Conservation (phyloP, 345 rosid species). For the Hibiscus tridactylites region DNA sequence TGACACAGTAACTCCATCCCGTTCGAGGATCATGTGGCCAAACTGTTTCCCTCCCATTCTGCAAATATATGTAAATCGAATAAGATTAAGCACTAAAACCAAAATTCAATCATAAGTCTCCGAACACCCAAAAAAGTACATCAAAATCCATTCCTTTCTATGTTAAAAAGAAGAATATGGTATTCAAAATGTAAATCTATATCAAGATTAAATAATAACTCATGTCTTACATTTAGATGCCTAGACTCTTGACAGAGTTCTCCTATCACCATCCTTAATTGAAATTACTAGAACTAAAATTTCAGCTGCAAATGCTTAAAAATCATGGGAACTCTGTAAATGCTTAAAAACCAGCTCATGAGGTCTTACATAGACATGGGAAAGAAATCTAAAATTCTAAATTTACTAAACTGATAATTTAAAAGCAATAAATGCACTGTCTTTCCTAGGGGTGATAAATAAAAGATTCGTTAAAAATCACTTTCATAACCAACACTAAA, state of each 20-base stretch:
- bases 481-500: too few relatives aligned
- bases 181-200: neutral
- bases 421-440: constrained; percentile 8
- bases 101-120: neutral
- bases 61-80: constrained; percentile 20
- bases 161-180: neutral
- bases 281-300: constrained; percentile 7
- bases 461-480: too few relatives aligned
- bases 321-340: too few relatives aligned
- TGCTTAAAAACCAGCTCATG: neutral
- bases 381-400: neutral
- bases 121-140: constrained; percentile 10
- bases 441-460: too few relatives aligned
- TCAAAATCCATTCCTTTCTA: neutral
- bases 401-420: neutral
- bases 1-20: constrained; percentile 52
- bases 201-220: neutral
- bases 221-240: neutral
- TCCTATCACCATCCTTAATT: neutral
- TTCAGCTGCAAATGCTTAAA: constrained; percentile 20
- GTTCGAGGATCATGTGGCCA: constrained; percentile 67
- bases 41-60: constrained; percentile 75
- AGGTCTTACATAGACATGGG: neutral
- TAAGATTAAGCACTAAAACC: neutral
- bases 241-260: neutral